phyloP scores from a whole-genome alignment of 1,139 yeast genomes.

The Sugiyamaella sp. region DNA sequence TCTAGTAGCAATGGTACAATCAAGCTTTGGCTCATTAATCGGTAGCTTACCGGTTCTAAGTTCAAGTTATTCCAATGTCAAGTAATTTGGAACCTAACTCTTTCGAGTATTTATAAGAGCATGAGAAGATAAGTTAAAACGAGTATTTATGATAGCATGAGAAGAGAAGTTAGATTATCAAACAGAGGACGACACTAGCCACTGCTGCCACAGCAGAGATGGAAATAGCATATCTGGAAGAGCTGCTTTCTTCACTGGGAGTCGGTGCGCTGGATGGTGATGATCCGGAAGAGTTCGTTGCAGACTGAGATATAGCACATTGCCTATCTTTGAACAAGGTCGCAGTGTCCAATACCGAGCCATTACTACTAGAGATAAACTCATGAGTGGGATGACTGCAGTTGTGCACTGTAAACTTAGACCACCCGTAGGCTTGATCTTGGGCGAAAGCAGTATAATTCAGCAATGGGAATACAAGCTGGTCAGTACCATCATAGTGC shows the following conservation, averaged over 20 bases:
- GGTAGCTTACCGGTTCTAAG: neutral
- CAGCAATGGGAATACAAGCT: constrained; percentile 18
- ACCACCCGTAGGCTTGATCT: constrained; percentile 38
- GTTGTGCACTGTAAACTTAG: constrained; percentile 53
- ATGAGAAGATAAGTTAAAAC: neutral
- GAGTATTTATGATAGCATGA: neutral
- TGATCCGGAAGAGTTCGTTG: constrained; percentile 7
- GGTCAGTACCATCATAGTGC: constrained; percentile 38
- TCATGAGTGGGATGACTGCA: constrained; percentile 50
- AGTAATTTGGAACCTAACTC: too few species aligned
- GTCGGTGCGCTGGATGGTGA: neutral
- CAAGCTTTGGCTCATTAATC: constrained; percentile 39
- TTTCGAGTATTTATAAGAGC: neutral
- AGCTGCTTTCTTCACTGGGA: neutral
- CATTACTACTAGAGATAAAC: constrained; percentile 45
- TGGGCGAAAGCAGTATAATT: constrained; percentile 23
- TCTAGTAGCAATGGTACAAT: constrained; percentile 49
- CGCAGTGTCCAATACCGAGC: constrained; percentile 43
- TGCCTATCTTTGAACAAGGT: constrained; percentile 32
- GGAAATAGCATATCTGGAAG: neutral
- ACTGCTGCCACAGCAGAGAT: too few species aligned
- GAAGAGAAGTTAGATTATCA: neutral
- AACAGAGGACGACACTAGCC: too few species aligned
- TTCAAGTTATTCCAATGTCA: neutral
- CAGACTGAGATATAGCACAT: constrained; percentile 8